A percentile compares a stretch with the other conserved stretches of the same genome.
phyloP scores from a whole-genome alignment of 805 yeast genomes.

The Saturnispora dispora region DNA sequence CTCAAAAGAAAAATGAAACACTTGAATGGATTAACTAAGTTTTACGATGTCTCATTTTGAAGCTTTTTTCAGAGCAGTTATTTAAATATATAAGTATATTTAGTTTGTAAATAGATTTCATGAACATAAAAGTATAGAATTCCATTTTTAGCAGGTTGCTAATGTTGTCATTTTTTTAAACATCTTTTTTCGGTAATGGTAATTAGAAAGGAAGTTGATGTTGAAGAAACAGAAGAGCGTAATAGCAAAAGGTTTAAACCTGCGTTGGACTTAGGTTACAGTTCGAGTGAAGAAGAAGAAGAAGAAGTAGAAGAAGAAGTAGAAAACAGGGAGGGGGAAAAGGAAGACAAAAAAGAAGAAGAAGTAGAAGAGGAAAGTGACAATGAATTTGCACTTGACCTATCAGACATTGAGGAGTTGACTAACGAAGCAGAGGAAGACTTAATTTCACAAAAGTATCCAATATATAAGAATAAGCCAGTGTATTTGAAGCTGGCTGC shows the following conservation, averaged over 20 bases:
- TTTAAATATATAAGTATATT: slow-evolving; percentile 10
- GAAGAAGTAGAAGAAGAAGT: slow-evolving; percentile 3
- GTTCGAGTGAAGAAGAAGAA: slow-evolving; percentile 3
- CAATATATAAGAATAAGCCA: not conserved
- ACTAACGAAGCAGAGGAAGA: not conserved
- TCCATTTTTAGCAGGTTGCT: no score
- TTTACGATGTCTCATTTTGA: not conserved
- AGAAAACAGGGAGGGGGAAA: slow-evolving; percentile 1
- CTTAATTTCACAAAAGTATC: not conserved
- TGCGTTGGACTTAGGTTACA: slow-evolving; percentile 2
- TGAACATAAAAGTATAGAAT: not conserved
- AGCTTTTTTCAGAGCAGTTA: not conserved
- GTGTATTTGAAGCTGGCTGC: not conserved
- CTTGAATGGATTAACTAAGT: slow-evolving; percentile 39
- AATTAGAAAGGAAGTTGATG: not conserved
- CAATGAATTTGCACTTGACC: slow-evolving; percentile 11
- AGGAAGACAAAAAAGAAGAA: slow-evolving; percentile 4
- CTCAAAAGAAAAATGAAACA: slow-evolving; percentile 32
- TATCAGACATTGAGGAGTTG: slow-evolving; percentile 14
- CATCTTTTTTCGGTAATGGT: not conserved
- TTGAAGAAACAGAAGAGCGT: not conserved
- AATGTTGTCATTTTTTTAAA: not conserved
- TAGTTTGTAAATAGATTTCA: not conserved
- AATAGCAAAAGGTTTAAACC: not conserved
- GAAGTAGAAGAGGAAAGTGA: slow-evolving; percentile 1